These are phyloP conservation scores for Astragalus membranaceus DNA, from an alignment of 306 rosid species.

Conservation along the genomic window DNA sequence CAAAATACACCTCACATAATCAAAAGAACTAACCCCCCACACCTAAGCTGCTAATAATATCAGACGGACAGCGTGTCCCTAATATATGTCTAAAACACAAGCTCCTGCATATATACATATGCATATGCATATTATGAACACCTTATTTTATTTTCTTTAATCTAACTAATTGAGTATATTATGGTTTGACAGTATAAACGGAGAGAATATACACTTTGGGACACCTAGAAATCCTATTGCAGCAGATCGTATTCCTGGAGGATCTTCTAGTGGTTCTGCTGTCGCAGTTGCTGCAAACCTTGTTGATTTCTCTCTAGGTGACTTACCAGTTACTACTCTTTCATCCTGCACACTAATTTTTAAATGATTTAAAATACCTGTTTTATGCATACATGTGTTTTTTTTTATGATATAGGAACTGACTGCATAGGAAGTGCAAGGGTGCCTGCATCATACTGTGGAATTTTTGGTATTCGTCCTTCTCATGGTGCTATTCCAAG, in stretches of 20 bases:
- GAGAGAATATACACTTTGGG: constrained; percentile 38
- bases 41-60: too few relatives aligned
- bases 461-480: constrained; percentile 82
- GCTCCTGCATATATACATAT: too few relatives aligned
- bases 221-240: constrained; percentile 40
- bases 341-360: background rate
- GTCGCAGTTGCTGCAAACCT: constrained; percentile 65
- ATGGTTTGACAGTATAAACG: constrained; percentile 31
- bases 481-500: constrained; percentile 60
- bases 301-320: constrained; percentile 80
- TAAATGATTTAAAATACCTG: background rate
- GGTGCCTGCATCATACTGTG: constrained; percentile 80
- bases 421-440: constrained; percentile 88
- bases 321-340: background rate
- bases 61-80: too few relatives aligned
- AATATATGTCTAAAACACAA: too few relatives aligned
- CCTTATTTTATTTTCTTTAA: background rate
- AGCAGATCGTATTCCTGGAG: constrained; percentile 37
- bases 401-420: constrained; percentile 46
- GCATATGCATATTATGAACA: background rate
- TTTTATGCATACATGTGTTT: background rate
- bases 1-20: too few relatives aligned
- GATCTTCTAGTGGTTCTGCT: constrained; percentile 48
- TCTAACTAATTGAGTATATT: background rate
- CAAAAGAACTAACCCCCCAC: too few relatives aligned